phyloP scores from a whole-genome alignment of 2,329 filamentous ascomycete genomes.

The Penicillium sp. region DNA sequence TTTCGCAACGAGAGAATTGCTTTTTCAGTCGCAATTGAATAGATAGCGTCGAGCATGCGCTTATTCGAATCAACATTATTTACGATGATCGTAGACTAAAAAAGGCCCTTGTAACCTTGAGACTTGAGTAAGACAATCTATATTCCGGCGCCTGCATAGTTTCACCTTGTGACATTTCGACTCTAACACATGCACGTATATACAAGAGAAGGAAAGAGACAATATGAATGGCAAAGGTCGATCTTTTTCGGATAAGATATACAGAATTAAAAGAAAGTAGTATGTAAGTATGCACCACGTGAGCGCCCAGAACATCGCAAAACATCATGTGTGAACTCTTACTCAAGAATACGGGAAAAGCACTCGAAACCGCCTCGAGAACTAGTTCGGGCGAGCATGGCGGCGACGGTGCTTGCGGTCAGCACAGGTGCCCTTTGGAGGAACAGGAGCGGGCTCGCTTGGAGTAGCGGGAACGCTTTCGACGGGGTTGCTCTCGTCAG shows the following conservation, averaged over 20 bases:
- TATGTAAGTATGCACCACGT: neutral
- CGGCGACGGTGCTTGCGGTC: neutral
- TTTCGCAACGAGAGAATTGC: neutral
- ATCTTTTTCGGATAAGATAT: neutral
- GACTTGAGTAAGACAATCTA: neutral
- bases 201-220: neutral
- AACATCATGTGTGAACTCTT: neutral
- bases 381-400: neutral
- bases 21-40: neutral
- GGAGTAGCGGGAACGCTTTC: neutral
- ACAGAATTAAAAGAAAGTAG: neutral
- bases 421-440: neutral
- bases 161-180: neutral
- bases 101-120: neutral
- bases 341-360: neutral
- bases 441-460: neutral
- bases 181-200: neutral
- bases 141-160: neutral
- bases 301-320: neutral
- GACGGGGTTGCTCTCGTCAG: neutral
- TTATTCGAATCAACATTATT: neutral
- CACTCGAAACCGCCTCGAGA: neutral
- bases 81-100: neutral
- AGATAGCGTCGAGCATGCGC: neutral
- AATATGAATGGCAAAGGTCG: neutral